phyloP scores from a whole-genome alignment of 2,329 filamentous ascomycete genomes.

The Neocatenulostroma microsporum region DNA sequence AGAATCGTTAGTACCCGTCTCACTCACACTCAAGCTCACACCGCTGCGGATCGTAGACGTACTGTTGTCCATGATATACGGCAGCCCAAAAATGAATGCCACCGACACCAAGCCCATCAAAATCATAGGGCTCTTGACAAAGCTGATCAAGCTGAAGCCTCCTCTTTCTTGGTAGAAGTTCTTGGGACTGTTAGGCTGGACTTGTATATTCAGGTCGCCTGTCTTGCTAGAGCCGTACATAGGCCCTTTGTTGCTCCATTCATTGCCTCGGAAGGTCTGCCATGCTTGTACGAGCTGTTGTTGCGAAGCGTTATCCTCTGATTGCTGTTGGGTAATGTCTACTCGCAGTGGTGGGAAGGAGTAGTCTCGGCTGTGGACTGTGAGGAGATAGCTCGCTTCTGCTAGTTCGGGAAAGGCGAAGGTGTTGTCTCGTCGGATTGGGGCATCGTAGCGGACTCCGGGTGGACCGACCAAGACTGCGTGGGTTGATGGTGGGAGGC shows the following conservation, averaged over 20 bases:
- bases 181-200: conserved; percentile 56
- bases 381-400: conserved; percentile 68
- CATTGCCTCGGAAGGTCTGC: conserved; percentile 82
- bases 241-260: conserved; percentile 81
- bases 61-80: conserved; percentile 94
- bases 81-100: conserved; percentile 82
- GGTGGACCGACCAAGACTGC: conserved; percentile 49
- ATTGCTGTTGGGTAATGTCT: conserved; percentile 50
- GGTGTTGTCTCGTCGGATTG: conserved; percentile 59
- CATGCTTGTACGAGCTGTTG: conserved; percentile 54
- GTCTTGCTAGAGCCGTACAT: conserved; percentile 38
- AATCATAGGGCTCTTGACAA: conserved; percentile 95
- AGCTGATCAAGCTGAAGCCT: conserved; percentile 58
- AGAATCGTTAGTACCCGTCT: conserved; percentile 13
- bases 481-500: conserved; percentile 51
- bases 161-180: conserved; percentile 68
- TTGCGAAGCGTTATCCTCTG: conserved; percentile 34
- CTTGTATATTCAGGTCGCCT: conserved; percentile 50
- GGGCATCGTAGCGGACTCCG: conserved; percentile 47
- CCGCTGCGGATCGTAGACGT: conserved; percentile 38
- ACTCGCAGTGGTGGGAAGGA: conserved; percentile 73
- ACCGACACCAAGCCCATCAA: conserved; percentile 79
- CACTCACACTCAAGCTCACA: not conserved
- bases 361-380: conserved; percentile 67
- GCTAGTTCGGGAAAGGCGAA: conserved; percentile 70